A percentile compares a stretch with the other conserved stretches of the same genome.
phyloP scores from a whole-genome alignment of 1,139 yeast species.

The Candida smagusa region DNA sequence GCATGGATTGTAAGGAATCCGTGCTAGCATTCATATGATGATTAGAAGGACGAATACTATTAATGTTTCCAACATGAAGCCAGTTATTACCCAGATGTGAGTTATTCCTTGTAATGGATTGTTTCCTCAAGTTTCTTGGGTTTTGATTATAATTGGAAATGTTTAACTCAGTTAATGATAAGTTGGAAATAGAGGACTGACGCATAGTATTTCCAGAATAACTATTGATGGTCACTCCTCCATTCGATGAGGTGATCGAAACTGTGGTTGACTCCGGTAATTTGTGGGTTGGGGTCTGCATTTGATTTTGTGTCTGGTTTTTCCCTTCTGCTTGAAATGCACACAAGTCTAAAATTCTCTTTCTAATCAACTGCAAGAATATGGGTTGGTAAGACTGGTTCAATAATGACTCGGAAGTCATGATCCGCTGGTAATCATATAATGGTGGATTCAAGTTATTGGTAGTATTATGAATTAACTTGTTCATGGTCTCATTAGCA shows the following conservation, averaged over 20 bases:
- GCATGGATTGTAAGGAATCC: constrained; percentile 45
- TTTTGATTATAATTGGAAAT: constrained; percentile 25
- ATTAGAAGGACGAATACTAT: constrained; percentile 27
- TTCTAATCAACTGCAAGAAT: constrained; percentile 42
- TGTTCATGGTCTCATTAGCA: constrained; percentile 39
- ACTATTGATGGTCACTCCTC: constrained; percentile 12
- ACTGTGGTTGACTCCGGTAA: constrained; percentile 30
- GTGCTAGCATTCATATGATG: constrained; percentile 27
- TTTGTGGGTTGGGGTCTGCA: constrained; percentile 7
- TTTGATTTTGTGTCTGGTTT: constrained; percentile 4
- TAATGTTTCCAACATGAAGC: constrained; percentile 48
- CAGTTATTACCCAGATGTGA: constrained; percentile 37
- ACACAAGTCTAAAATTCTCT: constrained; percentile 42
- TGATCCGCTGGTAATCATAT: constrained; percentile 35
- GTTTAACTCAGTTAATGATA: constrained; percentile 42
- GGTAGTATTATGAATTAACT: constrained; percentile 21
- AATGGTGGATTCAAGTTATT: constrained; percentile 17
- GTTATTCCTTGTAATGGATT: constrained; percentile 44
- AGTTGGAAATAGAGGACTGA: constrained; percentile 41
- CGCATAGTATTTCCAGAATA: constrained; percentile 14
- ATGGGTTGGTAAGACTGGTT: constrained; percentile 38
- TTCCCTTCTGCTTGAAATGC: constrained; percentile 14
- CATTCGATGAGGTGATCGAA: constrained; percentile 14
- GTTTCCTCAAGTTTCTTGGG: constrained; percentile 37
- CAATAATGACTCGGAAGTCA: constrained; percentile 31